Evolutionary conservation across 257 asterid species (phyloP), one percentile per base, ranked within the genome.

Genomic region (Plantago major): DNA sequence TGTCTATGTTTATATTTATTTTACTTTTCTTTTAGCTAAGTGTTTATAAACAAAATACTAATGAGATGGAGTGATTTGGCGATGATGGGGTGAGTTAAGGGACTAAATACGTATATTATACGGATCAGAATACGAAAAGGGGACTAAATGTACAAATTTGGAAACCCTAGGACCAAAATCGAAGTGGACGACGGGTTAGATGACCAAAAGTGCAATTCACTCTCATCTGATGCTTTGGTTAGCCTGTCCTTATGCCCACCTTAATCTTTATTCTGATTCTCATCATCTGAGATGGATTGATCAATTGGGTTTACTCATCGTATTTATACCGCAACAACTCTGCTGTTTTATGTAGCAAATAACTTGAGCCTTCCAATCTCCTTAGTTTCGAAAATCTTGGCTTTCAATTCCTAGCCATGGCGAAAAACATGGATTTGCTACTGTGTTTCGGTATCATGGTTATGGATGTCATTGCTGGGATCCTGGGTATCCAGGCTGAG

Each of bases 221-320:
- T 58, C 71, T 60, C 44, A 28, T 54, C 47, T 17, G 55, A 71
- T 52, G 72, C 69, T 71, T 60, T 55, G 61, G 58, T 57, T 57
- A 64, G 38, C 74, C 62, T 60, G 56, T 64, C 58, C 47, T 38
- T 37, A 62, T 58, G 68, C 66, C 58, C 55, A 66, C 65, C 56
- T 70, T 74, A 63, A 48, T 22, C 89, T 79, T 84, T 87, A 81
- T 82, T 79, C 84, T 6, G 76, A 84, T 84, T 82, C 94, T 60
- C 70, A 38, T 61, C 76, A 42, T 63, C 67, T 42, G 46, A 50
- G 15, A 0, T 63, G 46, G 11, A 59, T 70, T 54, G 15, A 40
- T 66, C n/a, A 18, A 63, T 7, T 14, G 55, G 43, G 15, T 11
- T 42, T 64, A 28, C 46, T 12, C 45, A n/a, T 11, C 28, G 33